Evolutionary conservation across 2,329 filamentous ascomycete genomes (phyloP).

Genomic region (Rhinocladiella similis): DNA sequence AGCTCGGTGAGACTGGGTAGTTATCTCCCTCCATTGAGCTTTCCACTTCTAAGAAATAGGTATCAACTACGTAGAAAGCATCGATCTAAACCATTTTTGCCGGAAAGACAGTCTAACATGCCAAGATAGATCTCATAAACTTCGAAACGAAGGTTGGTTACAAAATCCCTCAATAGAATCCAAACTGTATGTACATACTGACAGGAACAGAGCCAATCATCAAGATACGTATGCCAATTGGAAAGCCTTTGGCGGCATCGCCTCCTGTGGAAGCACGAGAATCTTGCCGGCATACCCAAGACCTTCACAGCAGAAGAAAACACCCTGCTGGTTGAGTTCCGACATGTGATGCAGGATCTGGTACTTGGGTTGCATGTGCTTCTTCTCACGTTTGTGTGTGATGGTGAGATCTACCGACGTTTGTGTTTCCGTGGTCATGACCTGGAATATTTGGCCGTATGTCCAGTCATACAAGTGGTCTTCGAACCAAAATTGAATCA

Average conservation of each 20-base stretch:
- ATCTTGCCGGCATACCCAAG: neutral
- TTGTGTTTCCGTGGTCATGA: neutral
- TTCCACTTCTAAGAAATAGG: no score
- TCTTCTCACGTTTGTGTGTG: neutral
- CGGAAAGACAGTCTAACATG: no score
- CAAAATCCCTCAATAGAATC: no score
- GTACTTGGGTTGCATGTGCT: neutral
- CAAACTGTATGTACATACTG: no score
- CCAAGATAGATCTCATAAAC: no score
- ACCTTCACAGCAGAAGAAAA: neutral
- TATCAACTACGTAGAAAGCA: no score
- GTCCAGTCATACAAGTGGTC: neutral
- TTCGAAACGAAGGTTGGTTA: no score
- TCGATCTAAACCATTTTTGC: no score
- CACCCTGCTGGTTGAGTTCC: neutral
- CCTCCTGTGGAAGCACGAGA: neutral
- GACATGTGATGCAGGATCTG: neutral
- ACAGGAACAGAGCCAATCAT: no score
- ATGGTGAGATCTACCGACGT: neutral
- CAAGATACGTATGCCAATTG: neutral
- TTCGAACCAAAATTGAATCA: neutral
- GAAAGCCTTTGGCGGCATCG: neutral
- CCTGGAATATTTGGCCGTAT: neutral
- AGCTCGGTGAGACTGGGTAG: no score
- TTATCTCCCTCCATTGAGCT: no score